Conservation (phyloP, 179 eudicot genomes). For the Gypsophila paniculata region DNA sequence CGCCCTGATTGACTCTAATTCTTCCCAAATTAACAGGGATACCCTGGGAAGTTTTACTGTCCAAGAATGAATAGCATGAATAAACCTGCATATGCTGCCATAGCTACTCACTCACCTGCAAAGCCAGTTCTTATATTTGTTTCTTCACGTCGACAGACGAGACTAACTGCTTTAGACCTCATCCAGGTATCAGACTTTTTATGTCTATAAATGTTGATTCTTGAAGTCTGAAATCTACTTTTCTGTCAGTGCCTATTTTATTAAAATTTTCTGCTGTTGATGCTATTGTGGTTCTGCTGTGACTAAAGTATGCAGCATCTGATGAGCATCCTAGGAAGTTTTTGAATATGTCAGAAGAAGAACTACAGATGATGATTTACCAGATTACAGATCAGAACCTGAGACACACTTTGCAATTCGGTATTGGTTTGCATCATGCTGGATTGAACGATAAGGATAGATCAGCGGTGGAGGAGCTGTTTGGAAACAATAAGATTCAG, state of each 20-base stretch:
- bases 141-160: constrained; percentile 96
- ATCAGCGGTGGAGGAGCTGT: constrained; percentile 89
- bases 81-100: constrained; percentile 96
- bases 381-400: constrained; percentile 88
- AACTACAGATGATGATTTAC: constrained; percentile 82
- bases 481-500: constrained; percentile 96
- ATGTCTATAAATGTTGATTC: background rate
- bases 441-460: constrained; percentile 93
- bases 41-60: constrained; percentile 96
- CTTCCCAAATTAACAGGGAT: constrained; percentile 50
- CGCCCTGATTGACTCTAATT: constrained; percentile 9
- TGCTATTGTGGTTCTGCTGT: background rate
- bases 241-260: background rate
- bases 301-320: constrained; percentile 77
- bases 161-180: constrained; percentile 96
- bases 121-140: constrained; percentile 96
- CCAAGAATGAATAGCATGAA: constrained; percentile 99
- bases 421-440: constrained; percentile 95
- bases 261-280: background rate
- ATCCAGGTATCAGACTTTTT: constrained; percentile 58
- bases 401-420: constrained; percentile 95
- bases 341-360: constrained; percentile 67
- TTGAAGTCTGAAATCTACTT: background rate
- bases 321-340: constrained; percentile 90
- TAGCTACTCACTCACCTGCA: constrained; percentile 91